A percentile compares a stretch with the other conserved stretches of the same genome.
Evolutionary conservation across 192 early-diverging fungal species (phyloP).

Genomic region (Diversispora eburnea): DNA sequence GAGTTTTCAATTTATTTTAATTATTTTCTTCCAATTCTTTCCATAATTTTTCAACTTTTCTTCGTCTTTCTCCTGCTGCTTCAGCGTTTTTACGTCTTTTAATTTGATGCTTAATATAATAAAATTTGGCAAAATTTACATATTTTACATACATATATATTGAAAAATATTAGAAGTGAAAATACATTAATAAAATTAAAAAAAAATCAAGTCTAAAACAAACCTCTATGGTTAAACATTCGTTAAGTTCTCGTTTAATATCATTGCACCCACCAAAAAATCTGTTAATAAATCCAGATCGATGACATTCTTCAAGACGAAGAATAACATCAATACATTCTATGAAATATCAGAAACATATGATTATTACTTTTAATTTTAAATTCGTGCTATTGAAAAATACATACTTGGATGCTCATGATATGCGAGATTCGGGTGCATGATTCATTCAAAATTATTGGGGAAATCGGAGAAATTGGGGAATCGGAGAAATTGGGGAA

Average conservation of each 20-base stretch:
- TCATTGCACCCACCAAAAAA: conserved; percentile 52
- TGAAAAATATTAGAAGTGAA: background rate
- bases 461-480: too few relatives aligned
- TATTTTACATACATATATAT: background rate
- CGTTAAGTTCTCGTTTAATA: conserved; percentile 48
- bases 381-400: background rate
- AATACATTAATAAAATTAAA: background rate
- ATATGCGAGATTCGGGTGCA: conserved; percentile 41
- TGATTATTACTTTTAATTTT: background rate
- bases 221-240: conserved; percentile 53
- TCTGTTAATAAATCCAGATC: conserved; percentile 44
- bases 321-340: conserved; percentile 49
- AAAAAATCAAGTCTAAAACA: background rate
- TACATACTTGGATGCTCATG: conserved; percentile 38
- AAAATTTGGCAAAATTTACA: background rate
- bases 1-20: background rate
- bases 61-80: conserved; percentile 42
- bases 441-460: background rate
- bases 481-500: too few relatives aligned
- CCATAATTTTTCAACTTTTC: conserved; percentile 47
- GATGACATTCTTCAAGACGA: conserved; percentile 52
- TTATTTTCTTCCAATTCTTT: conserved; percentile 42
- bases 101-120: conserved; percentile 41
- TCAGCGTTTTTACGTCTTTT: conserved; percentile 47
- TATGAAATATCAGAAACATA: background rate